Evolutionary conservation across 2,329 filamentous ascomycete genomes (phyloP).

Genomic region (Fusarium longipes): DNA sequence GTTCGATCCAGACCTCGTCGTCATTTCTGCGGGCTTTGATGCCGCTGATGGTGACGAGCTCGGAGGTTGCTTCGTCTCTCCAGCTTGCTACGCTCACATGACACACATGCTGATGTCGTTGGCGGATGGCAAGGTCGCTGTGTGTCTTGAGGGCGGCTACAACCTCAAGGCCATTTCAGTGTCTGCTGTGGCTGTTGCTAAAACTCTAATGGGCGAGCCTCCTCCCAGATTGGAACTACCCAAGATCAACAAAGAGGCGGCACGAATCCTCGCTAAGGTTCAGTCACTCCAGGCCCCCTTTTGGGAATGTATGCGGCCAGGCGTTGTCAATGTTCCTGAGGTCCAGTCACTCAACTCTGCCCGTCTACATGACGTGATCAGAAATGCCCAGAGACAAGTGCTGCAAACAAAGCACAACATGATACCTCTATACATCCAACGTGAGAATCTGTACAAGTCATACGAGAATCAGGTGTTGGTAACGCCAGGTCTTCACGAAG

Average conservation of each 20-base stretch:
- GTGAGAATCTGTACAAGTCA: conserved; percentile 76
- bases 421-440: conserved; percentile 82
- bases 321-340: conserved; percentile 65
- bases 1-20: conserved; percentile 93
- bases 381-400: conserved; percentile 77
- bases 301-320: conserved; percentile 89
- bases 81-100: conserved; percentile 95
- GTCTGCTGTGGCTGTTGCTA: conserved; percentile 90
- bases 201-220: conserved; percentile 94
- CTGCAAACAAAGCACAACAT: conserved; percentile 81
- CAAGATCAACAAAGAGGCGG: conserved; percentile 68
- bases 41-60: conserved; percentile 93
- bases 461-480: conserved; percentile 90
- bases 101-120: conserved; percentile 99
- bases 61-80: conserved; percentile 91
- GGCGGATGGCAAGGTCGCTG: conserved; percentile 87
- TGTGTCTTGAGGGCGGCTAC: conserved; percentile 95
- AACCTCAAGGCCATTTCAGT: conserved; percentile 93
- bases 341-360: conserved; percentile 65
- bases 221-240: conserved; percentile 72
- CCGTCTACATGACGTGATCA: conserved; percentile 82
- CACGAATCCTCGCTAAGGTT: conserved; percentile 67
- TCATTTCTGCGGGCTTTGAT: conserved; percentile 96
- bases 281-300: conserved; percentile 73
- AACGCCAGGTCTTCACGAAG: conserved; percentile 75